phyloP scores from a whole-genome alignment of 2,329 filamentous ascomycete genomes.

The Sporothrix sp. region DNA sequence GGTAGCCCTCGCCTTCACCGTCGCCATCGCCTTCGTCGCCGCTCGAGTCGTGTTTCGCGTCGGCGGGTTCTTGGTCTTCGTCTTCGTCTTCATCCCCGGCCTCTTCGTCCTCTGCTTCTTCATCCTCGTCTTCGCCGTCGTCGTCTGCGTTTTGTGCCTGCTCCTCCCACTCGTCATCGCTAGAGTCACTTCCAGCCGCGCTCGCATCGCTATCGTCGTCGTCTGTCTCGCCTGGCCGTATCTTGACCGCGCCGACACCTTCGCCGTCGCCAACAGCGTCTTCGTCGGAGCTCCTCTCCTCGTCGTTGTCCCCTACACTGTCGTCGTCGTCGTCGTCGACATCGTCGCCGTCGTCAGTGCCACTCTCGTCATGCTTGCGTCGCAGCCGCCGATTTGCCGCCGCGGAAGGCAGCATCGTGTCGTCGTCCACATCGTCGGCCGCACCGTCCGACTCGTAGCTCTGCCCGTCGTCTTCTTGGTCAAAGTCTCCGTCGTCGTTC shows the following conservation, averaged over 20 bases:
- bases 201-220: conserved; percentile 34
- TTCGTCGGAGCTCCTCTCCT: conserved; percentile 22
- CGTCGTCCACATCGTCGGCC: conserved; percentile 22
- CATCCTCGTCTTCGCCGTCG: conserved; percentile 53
- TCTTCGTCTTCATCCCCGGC: conserved; percentile 61
- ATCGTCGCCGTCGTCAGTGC: conserved; percentile 22
- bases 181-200: conserved; percentile 34
- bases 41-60: conserved; percentile 54
- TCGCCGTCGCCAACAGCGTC: conserved; percentile 40
- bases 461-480: conserved; percentile 23
- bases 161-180: conserved; percentile 50
- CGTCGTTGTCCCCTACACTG: conserved; percentile 24
- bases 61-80: conserved; percentile 67
- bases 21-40: conserved; percentile 34
- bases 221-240: conserved; percentile 42
- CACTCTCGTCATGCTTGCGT: conserved; percentile 22
- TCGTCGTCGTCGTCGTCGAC: conserved; percentile 21
- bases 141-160: conserved; percentile 42
- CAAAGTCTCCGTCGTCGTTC: conserved; percentile 25
- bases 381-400: conserved; percentile 16
- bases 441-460: conserved; percentile 22
- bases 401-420: conserved; percentile 3
- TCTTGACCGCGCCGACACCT: conserved; percentile 48
- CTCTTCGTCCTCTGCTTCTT: conserved; percentile 48
- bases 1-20: not conserved